Conservation (phyloP, 176 grass and related monocot species). For the Hyparrhenia diplandra region DNA sequence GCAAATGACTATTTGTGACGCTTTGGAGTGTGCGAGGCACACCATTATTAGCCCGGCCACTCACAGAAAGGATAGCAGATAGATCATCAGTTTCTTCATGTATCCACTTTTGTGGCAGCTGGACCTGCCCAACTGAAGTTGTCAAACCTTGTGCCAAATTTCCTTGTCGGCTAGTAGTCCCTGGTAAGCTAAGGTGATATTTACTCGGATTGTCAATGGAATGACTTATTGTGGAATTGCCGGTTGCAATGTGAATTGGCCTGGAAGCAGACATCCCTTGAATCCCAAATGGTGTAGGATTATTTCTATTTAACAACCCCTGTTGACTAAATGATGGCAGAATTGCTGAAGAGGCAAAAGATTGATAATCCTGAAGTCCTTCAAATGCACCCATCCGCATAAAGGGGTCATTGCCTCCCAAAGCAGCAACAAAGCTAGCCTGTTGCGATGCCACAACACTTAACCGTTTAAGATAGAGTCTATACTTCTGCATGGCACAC, state of each 20-base stretch:
- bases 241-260: constrained; percentile 31
- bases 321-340: constrained; percentile 58
- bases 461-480: constrained; percentile 87
- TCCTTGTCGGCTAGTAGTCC: constrained; percentile 27
- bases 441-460: constrained; percentile 83
- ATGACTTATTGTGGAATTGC: constrained; percentile 31
- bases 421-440: constrained; percentile 75
- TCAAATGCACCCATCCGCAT: constrained; percentile 76
- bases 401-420: constrained; percentile 70
- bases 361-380: constrained; percentile 62
- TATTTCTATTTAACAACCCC: constrained; percentile 60
- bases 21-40: constrained; percentile 34
- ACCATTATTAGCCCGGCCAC: constrained; percentile 32
- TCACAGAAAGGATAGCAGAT: constrained; percentile 38
- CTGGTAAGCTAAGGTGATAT: constrained; percentile 52
- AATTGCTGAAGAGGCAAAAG: constrained; percentile 46
- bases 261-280: constrained; percentile 51
- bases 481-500: constrained; percentile 81
- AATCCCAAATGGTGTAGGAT: constrained; percentile 33
- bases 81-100: constrained; percentile 47
- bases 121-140: constrained; percentile 47
- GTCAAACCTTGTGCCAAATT: constrained; percentile 38
- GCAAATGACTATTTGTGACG: constrained; percentile 35
- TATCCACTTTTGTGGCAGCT: constrained; percentile 53
- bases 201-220: constrained; percentile 49